Evolutionary conservation across 306 rosid genomes (phyloP).

Genomic region (Albizia julibrissin): DNA sequence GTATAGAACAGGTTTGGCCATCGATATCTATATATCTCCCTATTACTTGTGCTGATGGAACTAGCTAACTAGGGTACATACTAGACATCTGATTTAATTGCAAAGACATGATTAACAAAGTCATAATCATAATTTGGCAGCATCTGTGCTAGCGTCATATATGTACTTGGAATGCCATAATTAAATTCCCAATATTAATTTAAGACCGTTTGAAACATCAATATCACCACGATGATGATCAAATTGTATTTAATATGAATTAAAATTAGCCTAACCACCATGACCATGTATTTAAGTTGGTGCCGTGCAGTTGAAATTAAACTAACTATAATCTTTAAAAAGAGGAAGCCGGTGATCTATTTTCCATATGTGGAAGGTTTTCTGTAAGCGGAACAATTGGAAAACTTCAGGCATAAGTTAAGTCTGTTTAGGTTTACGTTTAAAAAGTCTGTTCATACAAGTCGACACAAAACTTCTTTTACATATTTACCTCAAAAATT

Average conservation of each 20-base stretch:
- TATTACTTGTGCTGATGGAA: not conserved
- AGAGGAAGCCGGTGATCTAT: constrained; percentile 34
- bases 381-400: constrained; percentile 28
- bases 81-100: constrained; percentile 34
- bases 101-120: constrained; percentile 29
- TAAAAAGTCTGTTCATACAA: no score
- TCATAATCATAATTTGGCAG: constrained; percentile 41
- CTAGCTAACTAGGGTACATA: constrained; percentile 15
- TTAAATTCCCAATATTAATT: constrained; percentile 6
- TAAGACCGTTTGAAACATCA: constrained; percentile 24
- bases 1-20: not conserved
- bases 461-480: no score
- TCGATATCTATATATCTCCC: not conserved
- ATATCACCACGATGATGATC: constrained; percentile 29
- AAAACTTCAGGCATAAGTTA: constrained; percentile 31
- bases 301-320: constrained; percentile 36
- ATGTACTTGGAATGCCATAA: constrained; percentile 10
- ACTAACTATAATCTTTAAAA: constrained; percentile 39
- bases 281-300: constrained; percentile 29
- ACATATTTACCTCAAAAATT: no score
- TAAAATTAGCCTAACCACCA: constrained; percentile 29
- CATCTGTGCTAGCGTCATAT: constrained; percentile 32
- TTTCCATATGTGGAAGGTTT: constrained; percentile 36
- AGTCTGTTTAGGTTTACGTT: no score
- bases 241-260: constrained; percentile 29